Percentiles rank a stretch among this genome's conserved stretches.
Evolutionary conservation across 352 stramenopile genomes (phyloP).

Genomic region (Phytophthora brassicae): DNA sequence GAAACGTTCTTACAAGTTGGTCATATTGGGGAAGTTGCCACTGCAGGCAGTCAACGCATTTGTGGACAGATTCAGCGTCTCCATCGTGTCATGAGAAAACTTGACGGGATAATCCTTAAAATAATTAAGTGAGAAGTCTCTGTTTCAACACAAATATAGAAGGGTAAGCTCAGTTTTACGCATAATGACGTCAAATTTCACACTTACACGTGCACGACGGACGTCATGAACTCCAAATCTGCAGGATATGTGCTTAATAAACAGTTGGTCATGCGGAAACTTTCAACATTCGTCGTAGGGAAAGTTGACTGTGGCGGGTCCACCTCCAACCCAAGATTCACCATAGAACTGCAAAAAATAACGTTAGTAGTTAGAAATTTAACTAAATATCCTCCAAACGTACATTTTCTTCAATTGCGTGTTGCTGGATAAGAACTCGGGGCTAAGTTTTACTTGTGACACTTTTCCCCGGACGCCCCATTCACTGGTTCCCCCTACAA

Average conservation of each 20-base stretch:
- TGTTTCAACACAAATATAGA: slow-evolving; percentile 11
- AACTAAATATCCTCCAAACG: slow-evolving; percentile 6
- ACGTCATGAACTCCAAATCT: slow-evolving; percentile 51
- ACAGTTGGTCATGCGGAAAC: slow-evolving; percentile 60
- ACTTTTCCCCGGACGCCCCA: slow-evolving; percentile 48
- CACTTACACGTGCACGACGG: slow-evolving; percentile 53
- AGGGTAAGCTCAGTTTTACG: not conserved
- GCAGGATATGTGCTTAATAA: slow-evolving; percentile 51
- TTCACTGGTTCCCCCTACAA: slow-evolving; percentile 50
- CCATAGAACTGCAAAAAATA: slow-evolving; percentile 40
- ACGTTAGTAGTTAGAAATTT: not conserved
- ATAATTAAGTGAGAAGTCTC: slow-evolving; percentile 67
- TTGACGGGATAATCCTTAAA: slow-evolving; percentile 54
- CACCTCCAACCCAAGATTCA: slow-evolving; percentile 51
- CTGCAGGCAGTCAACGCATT: slow-evolving; percentile 56
- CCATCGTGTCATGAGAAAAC: slow-evolving; percentile 43
- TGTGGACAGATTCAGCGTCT: slow-evolving; percentile 53
- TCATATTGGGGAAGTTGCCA: slow-evolving; percentile 48
- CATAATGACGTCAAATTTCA: not conserved
- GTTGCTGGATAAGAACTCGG: slow-evolving; percentile 36
- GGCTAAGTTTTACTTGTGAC: slow-evolving; percentile 36
- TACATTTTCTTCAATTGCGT: slow-evolving; percentile 47
- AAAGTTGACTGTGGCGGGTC: slow-evolving; percentile 50
- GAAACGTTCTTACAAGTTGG: slow-evolving; percentile 41
- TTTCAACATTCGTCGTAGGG: slow-evolving; percentile 43